Base-by-base conservation (phyloP, 2,329 filamentous ascomycete species). In the Hymenoscyphus fraxineus region DNA sequence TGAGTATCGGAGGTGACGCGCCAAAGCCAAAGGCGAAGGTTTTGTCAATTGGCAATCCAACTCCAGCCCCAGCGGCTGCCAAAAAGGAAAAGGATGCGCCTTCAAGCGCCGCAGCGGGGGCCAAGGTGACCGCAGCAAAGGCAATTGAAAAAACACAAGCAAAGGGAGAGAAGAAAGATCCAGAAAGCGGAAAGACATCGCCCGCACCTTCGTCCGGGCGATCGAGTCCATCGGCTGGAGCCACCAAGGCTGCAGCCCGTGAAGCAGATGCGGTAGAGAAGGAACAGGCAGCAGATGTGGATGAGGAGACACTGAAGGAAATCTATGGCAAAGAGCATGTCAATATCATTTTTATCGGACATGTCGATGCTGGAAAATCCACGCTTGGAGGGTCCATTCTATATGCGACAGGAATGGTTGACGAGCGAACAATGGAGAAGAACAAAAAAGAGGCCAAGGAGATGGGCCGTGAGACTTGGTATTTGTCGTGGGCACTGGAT, bases 311-410 rank as follows among this genome's bases (percentile, higher is more conserved):
- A 0, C 81, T 99, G 66, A 92, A 93, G 77, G 94, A 98, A 77
- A 95, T 99, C 67, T 99, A 95, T 77, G 95, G 95, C 76, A 97
- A 98, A 78, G 93, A 89, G 76, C 86, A 89, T 72, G 81, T 99
- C 74, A 99, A 99, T 79, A 90, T 99, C 72, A 97, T 98, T 70
- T 97, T 98, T 80, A 90, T 98, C 75, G 94, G 95, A 60, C 95
- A 99, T 83, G 96, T 99, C 73, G 95, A 99, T 81, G 95, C 95
- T 61, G 95, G 95, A 72, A 99, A 99, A 81, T 97, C 93, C 47
- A 99, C 95, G 2, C 84, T 99, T 6, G 95, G 95, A 76, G 95
- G 95, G 60, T 91, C 91, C 61, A 96, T 99, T 68, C 83, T 99
- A 15, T 97, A 95, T 77, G 88, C 87, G 61, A 97, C 94, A 5